Evolutionary conservation across 805 yeast species (phyloP).

Genomic region (Yarrowia divulgata): DNA sequence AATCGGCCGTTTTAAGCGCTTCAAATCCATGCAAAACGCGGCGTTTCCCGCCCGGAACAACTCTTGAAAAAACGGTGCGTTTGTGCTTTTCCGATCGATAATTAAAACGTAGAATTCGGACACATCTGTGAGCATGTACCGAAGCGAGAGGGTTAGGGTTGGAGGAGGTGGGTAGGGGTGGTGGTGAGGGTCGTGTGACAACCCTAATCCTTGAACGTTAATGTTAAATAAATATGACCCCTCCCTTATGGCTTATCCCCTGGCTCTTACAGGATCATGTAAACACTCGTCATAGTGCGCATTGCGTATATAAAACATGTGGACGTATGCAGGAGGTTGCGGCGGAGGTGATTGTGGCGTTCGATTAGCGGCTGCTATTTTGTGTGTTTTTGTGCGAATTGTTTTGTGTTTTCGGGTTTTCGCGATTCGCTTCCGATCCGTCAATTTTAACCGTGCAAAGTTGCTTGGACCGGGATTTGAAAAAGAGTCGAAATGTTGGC

Average conservation of each 20-base stretch:
- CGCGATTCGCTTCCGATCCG: constrained; percentile 6
- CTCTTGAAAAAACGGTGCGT: constrained; percentile 12
- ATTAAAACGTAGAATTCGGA: constrained; percentile 22
- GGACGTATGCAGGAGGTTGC: constrained; percentile 1
- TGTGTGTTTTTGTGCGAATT: neutral
- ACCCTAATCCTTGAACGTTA: too few relatives aligned
- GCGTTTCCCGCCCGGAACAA: neutral
- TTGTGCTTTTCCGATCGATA: neutral
- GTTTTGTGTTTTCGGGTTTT: neutral
- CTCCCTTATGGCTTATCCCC: too few relatives aligned
- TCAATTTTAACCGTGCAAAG: neutral
- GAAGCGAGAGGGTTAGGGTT: constrained; percentile 13
- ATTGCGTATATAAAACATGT: neutral
- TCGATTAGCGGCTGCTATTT: neutral
- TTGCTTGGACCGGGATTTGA: constrained; percentile 4
- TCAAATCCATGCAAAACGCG: neutral
- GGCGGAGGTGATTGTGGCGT: neutral
- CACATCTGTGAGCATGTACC: neutral
- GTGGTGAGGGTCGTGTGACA: neutral
- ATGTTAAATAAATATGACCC: too few relatives aligned
- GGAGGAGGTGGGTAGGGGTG: too few relatives aligned
- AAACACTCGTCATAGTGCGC: constrained; percentile 8
- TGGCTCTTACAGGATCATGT: too few relatives aligned
- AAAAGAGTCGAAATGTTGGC: constrained; percentile 26
- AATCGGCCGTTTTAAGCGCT: neutral